These are phyloP conservation scores for Hirsutella minnesotensis DNA, from an alignment of 2,329 filamentous ascomycete species.

Conservation along the genomic window DNA sequence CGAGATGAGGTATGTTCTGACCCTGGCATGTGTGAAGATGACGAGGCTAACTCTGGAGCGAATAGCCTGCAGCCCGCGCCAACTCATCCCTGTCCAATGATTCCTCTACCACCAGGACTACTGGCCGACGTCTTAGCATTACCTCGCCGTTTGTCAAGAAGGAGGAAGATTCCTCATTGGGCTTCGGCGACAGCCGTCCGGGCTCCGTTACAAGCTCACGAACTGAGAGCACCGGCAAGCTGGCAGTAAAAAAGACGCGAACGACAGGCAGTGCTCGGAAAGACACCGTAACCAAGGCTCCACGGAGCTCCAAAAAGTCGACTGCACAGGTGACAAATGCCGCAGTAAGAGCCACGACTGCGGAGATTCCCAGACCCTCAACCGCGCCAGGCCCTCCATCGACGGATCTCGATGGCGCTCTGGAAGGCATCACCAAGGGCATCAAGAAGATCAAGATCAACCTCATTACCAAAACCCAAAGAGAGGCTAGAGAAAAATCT, in stretches of 20 bases:
- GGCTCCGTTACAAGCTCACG: slow-evolving; percentile 28
- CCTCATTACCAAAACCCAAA: slow-evolving; percentile 45
- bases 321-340: slow-evolving; percentile 10
- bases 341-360: slow-evolving; percentile 6
- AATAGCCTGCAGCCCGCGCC: slow-evolving; percentile 21
- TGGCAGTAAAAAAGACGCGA: slow-evolving; percentile 50
- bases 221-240: slow-evolving; percentile 24
- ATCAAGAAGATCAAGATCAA: slow-evolving; percentile 55
- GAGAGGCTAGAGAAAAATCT: slow-evolving; percentile 36
- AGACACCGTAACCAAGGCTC: slow-evolving; percentile 20
- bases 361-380: slow-evolving; percentile 6
- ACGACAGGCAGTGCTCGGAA: slow-evolving; percentile 31
- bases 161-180: slow-evolving; percentile 6
- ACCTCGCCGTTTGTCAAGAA: slow-evolving; percentile 25
- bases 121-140: slow-evolving; percentile 37
- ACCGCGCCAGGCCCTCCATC: slow-evolving; percentile 3
- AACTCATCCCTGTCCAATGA: slow-evolving; percentile 14
- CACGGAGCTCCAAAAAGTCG: slow-evolving; percentile 25
- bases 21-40: neutral
- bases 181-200: slow-evolving; percentile 15
- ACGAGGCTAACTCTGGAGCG: neutral
- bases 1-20: slow-evolving; percentile 16
- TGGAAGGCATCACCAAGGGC: slow-evolving; percentile 43
- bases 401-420: slow-evolving; percentile 20
- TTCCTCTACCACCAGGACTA: slow-evolving; percentile 18